A percentile compares a stretch with the other conserved stretches of the same genome.
These are phyloP conservation scores for Lolium multiflorum DNA, from an alignment of 176 grass and related monocot genomes.

Conservation along the genomic window DNA sequence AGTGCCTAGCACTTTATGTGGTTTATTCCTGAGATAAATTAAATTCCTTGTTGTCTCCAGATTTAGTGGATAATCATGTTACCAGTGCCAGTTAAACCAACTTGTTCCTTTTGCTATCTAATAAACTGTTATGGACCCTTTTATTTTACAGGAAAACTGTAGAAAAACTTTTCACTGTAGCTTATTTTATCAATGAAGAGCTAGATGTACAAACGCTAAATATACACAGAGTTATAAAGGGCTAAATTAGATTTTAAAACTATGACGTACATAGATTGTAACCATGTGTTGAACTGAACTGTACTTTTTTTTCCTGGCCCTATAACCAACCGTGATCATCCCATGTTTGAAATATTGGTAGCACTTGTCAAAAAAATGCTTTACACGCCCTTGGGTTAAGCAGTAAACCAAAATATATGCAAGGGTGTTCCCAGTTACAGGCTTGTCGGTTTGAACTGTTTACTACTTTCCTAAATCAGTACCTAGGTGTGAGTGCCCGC, in stretches of 20 bases:
- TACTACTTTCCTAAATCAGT: too few relatives aligned
- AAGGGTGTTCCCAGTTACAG: too few relatives aligned
- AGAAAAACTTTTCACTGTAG: not conserved
- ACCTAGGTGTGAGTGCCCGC: too few relatives aligned
- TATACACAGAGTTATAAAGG: not conserved
- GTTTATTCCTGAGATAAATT: conserved; percentile 9
- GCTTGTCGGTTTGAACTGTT: too few relatives aligned
- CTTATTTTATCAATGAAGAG: not conserved
- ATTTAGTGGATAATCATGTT: not conserved
- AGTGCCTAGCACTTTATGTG: not conserved
- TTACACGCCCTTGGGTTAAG: not conserved
- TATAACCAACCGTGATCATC: conserved; percentile 1
- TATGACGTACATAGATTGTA: not conserved
- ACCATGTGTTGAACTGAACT: not conserved
- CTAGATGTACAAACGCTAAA: not conserved
- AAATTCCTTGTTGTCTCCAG: not conserved
- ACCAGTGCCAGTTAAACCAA: too few relatives aligned
- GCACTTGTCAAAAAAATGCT: not conserved
- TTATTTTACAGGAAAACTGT: not conserved
- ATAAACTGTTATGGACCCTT: too few relatives aligned
- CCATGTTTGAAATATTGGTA: not conserved
- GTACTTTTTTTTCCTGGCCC: not conserved
- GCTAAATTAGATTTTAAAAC: not conserved
- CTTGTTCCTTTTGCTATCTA: too few relatives aligned
- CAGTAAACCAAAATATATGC: not conserved